Conservation (phyloP, 2,329 filamentous ascomycete species). For the Penicillium sp. region DNA sequence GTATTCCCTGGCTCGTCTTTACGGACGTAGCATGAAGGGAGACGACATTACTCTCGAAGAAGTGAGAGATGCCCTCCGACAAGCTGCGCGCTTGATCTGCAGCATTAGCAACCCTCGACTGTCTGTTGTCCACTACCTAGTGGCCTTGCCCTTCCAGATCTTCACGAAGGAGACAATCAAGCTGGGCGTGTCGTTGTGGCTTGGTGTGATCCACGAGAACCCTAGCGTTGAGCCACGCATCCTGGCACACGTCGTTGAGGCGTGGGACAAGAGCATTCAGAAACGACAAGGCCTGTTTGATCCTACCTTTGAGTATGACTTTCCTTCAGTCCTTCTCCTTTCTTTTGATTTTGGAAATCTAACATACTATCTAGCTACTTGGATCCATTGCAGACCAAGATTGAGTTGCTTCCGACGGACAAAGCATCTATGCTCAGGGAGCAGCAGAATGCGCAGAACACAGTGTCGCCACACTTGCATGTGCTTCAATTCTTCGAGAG, state of each 20-base stretch:
- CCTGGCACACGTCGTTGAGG: constrained; percentile 80
- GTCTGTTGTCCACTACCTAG: constrained; percentile 80
- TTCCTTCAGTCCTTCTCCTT: not conserved
- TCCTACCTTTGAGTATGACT: constrained; percentile 59
- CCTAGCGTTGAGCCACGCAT: constrained; percentile 83
- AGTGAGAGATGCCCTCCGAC: constrained; percentile 76
- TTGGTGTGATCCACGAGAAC: constrained; percentile 96
- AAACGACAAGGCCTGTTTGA: constrained; percentile 81
- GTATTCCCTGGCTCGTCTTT: constrained; percentile 68
- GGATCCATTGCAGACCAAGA: constrained; percentile 87
- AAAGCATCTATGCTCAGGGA: constrained; percentile 71
- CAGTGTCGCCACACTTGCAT: constrained; percentile 82
- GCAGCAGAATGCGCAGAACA: constrained; percentile 76
- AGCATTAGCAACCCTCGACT: constrained; percentile 73
- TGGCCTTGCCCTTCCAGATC: constrained; percentile 87
- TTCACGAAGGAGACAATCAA: constrained; percentile 97
- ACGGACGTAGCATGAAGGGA: constrained; percentile 68
- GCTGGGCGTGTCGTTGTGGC: constrained; percentile 91
- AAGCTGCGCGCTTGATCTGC: constrained; percentile 84
- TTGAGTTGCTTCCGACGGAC: constrained; percentile 92
- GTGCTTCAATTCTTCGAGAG: constrained; percentile 88
- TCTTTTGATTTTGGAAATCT: constrained; percentile 1
- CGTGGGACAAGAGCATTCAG: constrained; percentile 85
- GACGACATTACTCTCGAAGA: constrained; percentile 72
- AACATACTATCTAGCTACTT: constrained; percentile 54